phyloP scores from a whole-genome alignment of 2,329 filamentous ascomycete species.

The Talaromyces sp. region DNA sequence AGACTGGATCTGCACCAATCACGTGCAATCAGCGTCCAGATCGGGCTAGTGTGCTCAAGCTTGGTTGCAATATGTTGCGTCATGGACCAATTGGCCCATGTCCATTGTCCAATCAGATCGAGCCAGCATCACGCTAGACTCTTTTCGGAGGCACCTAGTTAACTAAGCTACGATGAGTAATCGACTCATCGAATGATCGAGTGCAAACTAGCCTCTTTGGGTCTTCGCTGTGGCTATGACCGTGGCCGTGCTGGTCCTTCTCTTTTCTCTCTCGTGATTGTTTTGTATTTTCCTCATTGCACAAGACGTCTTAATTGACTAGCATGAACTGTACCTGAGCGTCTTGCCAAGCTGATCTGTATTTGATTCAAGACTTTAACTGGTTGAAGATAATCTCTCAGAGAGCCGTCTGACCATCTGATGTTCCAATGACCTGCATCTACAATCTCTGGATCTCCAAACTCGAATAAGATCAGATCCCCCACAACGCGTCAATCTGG shows the following conservation, averaged over 20 bases:
- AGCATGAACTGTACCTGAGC: not conserved
- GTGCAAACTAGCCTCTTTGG: not conserved
- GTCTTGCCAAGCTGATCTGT: not conserved
- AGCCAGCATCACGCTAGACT: too few relatives aligned
- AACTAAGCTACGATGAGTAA: not conserved
- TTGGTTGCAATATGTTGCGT: not conserved
- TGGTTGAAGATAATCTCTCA: not conserved
- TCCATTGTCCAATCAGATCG: not conserved
- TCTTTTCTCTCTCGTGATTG: not conserved
- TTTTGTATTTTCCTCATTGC: not conserved
- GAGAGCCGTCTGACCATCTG: not conserved
- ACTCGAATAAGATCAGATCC: not conserved
- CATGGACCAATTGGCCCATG: slow-evolving; percentile 2
- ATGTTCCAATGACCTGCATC: not conserved
- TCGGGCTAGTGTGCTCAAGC: not conserved
- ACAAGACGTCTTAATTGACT: not conserved
- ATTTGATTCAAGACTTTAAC: too few relatives aligned
- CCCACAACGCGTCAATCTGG: not conserved
- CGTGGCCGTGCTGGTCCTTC: not conserved
- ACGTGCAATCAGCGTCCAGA: not conserved
- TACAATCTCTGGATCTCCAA: not conserved
- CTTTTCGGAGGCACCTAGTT: too few relatives aligned
- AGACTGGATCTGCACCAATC: not conserved
- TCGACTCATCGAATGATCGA: not conserved
- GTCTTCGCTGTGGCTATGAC: not conserved